phyloP scores from a whole-genome alignment of 768 basidiomycete genomes.

The Suillus discolor region DNA sequence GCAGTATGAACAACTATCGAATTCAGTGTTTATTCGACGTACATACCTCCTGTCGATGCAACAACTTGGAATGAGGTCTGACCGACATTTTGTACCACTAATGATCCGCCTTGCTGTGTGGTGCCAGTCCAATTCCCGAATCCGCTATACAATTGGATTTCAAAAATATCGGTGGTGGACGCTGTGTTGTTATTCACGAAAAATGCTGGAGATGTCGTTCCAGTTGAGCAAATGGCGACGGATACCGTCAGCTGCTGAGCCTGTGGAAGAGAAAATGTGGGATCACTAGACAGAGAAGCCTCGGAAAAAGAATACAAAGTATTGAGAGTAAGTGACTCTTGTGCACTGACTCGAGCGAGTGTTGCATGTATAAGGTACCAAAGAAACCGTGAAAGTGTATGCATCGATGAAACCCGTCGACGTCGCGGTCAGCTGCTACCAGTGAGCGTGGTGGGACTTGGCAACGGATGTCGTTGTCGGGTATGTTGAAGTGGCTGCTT shows the following conservation, averaged over 20 bases:
- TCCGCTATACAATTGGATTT: conserved; percentile 52
- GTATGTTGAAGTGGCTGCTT: background rate
- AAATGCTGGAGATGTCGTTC: conserved; percentile 47
- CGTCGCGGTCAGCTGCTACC: background rate
- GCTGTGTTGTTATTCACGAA: conserved; percentile 52
- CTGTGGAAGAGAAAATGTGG: conserved; percentile 44
- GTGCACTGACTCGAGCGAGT: conserved; percentile 12
- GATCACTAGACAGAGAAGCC: conserved; percentile 32
- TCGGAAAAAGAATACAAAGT: conserved; percentile 36
- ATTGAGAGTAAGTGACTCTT: conserved; percentile 39
- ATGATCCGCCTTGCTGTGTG: conserved; percentile 49
- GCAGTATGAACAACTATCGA: conserved; percentile 8
- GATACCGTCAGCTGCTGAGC: conserved; percentile 45
- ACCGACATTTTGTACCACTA: conserved; percentile 47
- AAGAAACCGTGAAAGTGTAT: conserved; percentile 7
- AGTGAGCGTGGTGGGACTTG: background rate
- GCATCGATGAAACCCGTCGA: background rate
- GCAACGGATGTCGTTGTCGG: background rate
- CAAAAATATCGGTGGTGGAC: conserved; percentile 37
- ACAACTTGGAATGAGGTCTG: conserved; percentile 59
- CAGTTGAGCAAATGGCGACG: conserved; percentile 48
- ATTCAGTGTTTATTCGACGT: background rate
- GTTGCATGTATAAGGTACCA: conserved; percentile 10
- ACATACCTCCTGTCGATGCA: conserved; percentile 48
- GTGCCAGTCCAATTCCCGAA: conserved; percentile 53